Conservation (phyloP, 495 filamentous ascomycete species). For the Penicillium psychrofluorescens region DNA sequence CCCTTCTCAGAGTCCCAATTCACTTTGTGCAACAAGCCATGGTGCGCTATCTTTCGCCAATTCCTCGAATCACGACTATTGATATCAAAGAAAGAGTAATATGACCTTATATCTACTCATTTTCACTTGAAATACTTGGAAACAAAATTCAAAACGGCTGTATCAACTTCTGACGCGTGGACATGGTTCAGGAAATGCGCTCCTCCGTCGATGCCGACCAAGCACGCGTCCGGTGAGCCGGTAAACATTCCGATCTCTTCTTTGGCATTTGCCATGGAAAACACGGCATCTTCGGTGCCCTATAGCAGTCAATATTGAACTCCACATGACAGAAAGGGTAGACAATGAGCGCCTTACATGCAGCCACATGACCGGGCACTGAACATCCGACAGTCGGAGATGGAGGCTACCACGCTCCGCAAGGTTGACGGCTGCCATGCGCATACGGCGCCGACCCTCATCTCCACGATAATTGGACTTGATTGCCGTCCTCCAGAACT, state of each 20-base stretch:
- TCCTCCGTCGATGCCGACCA: conserved; percentile 44
- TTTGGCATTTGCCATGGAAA: conserved; percentile 34
- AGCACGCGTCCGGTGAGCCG: conserved; percentile 38
- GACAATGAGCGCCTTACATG: conserved; percentile 36
- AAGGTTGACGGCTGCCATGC: conserved; percentile 52
- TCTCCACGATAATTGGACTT: conserved; percentile 52
- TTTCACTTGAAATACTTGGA: too few relatives aligned
- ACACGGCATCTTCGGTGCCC: conserved; percentile 51
- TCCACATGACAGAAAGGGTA: neutral
- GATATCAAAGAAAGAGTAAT: too few relatives aligned
- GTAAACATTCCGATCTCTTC: conserved; percentile 55
- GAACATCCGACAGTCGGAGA: conserved; percentile 44
- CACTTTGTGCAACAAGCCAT: too few relatives aligned
- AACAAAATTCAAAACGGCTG: too few relatives aligned
- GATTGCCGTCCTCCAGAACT: conserved; percentile 47
- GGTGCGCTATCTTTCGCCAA: too few relatives aligned
- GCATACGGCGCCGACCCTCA: conserved; percentile 45
- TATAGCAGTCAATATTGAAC: conserved; percentile 3
- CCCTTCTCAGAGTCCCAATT: too few relatives aligned
- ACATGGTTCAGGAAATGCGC: conserved; percentile 46
- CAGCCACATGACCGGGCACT: conserved; percentile 56
- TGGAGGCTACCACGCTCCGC: conserved; percentile 53
- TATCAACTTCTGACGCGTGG: too few relatives aligned
- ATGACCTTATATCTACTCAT: too few relatives aligned
- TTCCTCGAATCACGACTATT: too few relatives aligned